phyloP scores from a whole-genome alignment of 2,329 filamentous ascomycete genomes.

The Trichoderma brevicompactum region DNA sequence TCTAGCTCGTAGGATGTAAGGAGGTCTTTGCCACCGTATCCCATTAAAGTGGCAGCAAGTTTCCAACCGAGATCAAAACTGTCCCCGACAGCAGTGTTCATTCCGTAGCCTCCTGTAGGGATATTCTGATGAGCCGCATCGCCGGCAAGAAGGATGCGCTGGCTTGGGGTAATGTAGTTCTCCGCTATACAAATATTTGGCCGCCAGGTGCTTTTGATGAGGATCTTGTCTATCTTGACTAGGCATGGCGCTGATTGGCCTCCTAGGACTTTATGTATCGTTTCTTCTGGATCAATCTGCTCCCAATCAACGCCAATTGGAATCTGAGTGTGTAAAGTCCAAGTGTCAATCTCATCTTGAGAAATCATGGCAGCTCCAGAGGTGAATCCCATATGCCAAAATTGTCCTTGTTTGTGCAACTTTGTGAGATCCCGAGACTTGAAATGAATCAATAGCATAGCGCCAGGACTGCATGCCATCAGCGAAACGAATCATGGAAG shows the following conservation, averaged over 20 bases:
- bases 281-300: constrained; percentile 2
- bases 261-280: neutral
- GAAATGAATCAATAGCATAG: constrained; percentile 14
- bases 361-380: neutral
- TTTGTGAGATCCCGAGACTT: constrained; percentile 14
- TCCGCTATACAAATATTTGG: constrained; percentile 34
- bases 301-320: constrained; percentile 10
- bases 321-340: neutral
- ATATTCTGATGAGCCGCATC: constrained; percentile 45
- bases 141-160: constrained; percentile 44
- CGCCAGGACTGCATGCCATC: neutral
- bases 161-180: constrained; percentile 38
- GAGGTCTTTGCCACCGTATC: constrained; percentile 28
- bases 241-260: neutral
- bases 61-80: constrained; percentile 45
- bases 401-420: constrained; percentile 3
- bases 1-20: constrained; percentile 37
- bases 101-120: constrained; percentile 44
- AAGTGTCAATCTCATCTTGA: constrained; percentile 7
- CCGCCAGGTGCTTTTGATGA: constrained; percentile 33
- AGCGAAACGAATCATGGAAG: neutral
- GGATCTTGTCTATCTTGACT: constrained; percentile 35
- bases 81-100: constrained; percentile 46
- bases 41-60: constrained; percentile 37
- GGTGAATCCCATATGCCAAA: constrained; percentile 2